Conservation (phyloP, 1,139 yeast species). For the Suhomyces yuchorum region DNA sequence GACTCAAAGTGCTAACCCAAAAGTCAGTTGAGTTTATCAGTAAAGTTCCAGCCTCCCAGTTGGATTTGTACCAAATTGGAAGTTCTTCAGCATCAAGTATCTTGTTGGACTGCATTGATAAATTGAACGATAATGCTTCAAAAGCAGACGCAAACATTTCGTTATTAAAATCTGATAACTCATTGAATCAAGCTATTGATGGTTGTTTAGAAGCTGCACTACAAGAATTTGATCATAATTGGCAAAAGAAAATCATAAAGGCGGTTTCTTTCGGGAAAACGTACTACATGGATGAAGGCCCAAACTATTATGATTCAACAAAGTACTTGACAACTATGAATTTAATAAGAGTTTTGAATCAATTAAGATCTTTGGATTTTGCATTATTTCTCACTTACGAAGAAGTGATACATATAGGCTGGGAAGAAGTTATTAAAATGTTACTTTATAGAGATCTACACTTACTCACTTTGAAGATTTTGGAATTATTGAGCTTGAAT, state of each 20-base stretch:
- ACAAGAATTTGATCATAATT: constrained; percentile 70
- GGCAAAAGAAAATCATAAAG: constrained; percentile 78
- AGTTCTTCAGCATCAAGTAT: constrained; percentile 84
- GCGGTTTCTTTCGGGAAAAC: constrained; percentile 91
- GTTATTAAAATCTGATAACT: constrained; percentile 56
- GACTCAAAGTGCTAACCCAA: constrained; percentile 64
- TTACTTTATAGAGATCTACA: constrained; percentile 64
- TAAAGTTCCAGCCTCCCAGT: constrained; percentile 60
- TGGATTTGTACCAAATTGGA: constrained; percentile 75
- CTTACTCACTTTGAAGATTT: constrained; percentile 62
- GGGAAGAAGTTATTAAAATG: constrained; percentile 58
- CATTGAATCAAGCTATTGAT: constrained; percentile 63
- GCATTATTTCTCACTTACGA: constrained; percentile 67
- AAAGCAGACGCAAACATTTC: constrained; percentile 76
- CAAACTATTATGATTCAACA: constrained; percentile 54
- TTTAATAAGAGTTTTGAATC: constrained; percentile 66
- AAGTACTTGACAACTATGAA: constrained; percentile 64
- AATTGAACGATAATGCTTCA: constrained; percentile 69
- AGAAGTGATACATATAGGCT: constrained; percentile 53
- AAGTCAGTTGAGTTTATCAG: constrained; percentile 63
- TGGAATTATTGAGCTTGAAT: constrained; percentile 49
- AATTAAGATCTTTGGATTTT: constrained; percentile 61
- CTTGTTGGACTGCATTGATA: constrained; percentile 77
- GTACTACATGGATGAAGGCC: constrained; percentile 37
- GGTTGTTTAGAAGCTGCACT: constrained; percentile 75